Conservation (phyloP, 2,329 filamentous ascomycete genomes). For the Claviceps citrina region DNA sequence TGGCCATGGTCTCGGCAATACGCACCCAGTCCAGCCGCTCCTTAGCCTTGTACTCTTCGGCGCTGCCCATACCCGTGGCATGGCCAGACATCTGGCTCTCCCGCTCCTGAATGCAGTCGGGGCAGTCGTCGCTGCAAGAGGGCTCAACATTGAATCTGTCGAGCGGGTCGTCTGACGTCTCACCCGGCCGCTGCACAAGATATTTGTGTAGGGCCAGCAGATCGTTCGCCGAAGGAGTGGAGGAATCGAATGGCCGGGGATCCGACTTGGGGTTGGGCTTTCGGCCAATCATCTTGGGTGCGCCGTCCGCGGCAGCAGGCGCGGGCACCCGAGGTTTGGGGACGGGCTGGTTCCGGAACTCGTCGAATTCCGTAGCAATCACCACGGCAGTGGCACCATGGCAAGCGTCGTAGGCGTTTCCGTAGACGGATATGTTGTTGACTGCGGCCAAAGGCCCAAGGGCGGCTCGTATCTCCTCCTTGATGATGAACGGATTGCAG, state of each 20-base stretch:
- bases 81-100: conserved; percentile 24
- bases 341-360: conserved; percentile 31
- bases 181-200: conserved; percentile 21
- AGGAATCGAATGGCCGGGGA: conserved; percentile 28
- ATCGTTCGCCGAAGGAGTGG: conserved; percentile 27
- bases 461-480: conserved; percentile 33
- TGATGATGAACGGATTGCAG: conserved; percentile 35
- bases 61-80: conserved; percentile 26
- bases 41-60: conserved; percentile 30
- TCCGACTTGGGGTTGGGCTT: conserved; percentile 27
- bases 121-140: conserved; percentile 28
- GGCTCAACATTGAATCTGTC: conserved; percentile 30
- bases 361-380: conserved; percentile 41
- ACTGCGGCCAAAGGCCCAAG: conserved; percentile 25
- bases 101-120: conserved; percentile 31
- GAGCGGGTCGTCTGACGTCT: conserved; percentile 27
- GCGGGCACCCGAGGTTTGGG: conserved; percentile 17
- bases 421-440: conserved; percentile 31
- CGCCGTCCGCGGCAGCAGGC: conserved; percentile 9
- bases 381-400: conserved; percentile 32
- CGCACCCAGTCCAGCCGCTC: conserved; percentile 36
- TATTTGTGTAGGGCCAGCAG: conserved; percentile 33
- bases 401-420: conserved; percentile 34
- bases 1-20: conserved; percentile 33
- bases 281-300: conserved; percentile 19